Evolutionary conservation across 495 filamentous ascomycete genomes (phyloP), one percentile per base, ranked within the genome.

Genomic region (Aspergillus conjunctus): DNA sequence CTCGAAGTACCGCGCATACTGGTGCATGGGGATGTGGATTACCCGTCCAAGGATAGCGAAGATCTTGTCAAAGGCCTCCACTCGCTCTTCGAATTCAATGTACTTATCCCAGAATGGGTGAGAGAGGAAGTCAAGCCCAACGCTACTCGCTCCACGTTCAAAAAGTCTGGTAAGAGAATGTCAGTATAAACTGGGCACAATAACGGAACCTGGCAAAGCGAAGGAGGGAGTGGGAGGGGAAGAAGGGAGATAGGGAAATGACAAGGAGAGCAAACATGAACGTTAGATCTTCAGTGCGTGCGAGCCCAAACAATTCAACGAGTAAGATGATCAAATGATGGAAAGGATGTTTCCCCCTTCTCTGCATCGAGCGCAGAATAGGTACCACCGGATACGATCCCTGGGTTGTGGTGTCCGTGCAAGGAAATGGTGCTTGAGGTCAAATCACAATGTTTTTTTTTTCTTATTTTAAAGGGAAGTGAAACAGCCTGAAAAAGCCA

Each of bases 31-130:
- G 44, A 99, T 93, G 68, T 91, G 87, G 51, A 97, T 89, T 46
- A 98, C 84, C 37, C 95, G 91, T 49, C 83, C 83, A 31, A 97
- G 81, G 54, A 99, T 91, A 9, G 83, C 84, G 60, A 97, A 93
- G 53, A 98, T 92, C 69, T 87, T 90, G 61, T 96, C 91, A 32
- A 89, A 85, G 0, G 89, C 88, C 68, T 97, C 92, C 50, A 93
- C 77, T 9, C 92, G 86, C 67, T 96, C 92, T 68, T 98, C 94
- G 66, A 92, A 98, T 66, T 97, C 94, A 54, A 98, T 83, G 66
- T 96, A 99, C 75, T 97, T 98, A 68, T 98, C 95, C 94, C 94
- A 99, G 80, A 99, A 97, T 0, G 91, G 92, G 69, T 97, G 92
- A 4, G 92, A 87, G 9, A 95, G 82, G 71, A 97, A 99, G 74